Conservation (phyloP, 345 rosid genomes). For the Ceriops decandra region DNA sequence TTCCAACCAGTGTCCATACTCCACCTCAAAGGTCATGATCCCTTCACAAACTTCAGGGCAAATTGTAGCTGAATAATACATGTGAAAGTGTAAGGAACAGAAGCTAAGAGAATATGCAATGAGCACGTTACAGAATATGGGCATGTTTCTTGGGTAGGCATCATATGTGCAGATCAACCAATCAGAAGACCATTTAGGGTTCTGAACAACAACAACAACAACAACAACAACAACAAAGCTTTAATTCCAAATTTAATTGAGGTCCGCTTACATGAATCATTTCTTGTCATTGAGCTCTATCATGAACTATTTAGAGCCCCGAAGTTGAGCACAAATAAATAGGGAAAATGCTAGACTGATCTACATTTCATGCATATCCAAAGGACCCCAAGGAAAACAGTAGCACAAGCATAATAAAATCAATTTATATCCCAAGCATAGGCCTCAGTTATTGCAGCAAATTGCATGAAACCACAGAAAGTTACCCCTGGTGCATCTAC, state of each 20-base stretch:
- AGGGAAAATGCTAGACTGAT: background rate
- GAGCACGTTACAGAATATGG: background rate
- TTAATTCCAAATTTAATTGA: too few species aligned
- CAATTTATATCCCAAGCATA: background rate
- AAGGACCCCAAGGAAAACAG: too few species aligned
- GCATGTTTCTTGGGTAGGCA: too few species aligned
- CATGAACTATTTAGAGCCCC: background rate
- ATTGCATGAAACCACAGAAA: background rate
- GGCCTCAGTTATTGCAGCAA: background rate
- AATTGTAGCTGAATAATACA: slow-evolving; percentile 1
- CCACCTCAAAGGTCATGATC: slow-evolving; percentile 77
- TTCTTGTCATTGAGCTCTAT: too few species aligned
- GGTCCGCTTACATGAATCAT: too few species aligned
- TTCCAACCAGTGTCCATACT: slow-evolving; percentile 82
- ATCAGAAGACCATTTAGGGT: background rate
- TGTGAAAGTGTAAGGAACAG: slow-evolving; percentile 4
- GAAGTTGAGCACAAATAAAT: background rate
- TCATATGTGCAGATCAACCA: background rate
- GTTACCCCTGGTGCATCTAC: background rate
- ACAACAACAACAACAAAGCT: too few species aligned
- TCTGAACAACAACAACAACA: too few species aligned
- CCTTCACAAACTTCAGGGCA: slow-evolving; percentile 36
- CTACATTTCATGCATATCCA: too few species aligned
- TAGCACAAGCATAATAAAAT: background rate
- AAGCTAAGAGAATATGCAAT: background rate